Evolutionary conservation across 129 eudicot genomes (phyloP), one percentile per base, ranked within the genome.

Genomic region (Gnaphalium uliginosum): DNA sequence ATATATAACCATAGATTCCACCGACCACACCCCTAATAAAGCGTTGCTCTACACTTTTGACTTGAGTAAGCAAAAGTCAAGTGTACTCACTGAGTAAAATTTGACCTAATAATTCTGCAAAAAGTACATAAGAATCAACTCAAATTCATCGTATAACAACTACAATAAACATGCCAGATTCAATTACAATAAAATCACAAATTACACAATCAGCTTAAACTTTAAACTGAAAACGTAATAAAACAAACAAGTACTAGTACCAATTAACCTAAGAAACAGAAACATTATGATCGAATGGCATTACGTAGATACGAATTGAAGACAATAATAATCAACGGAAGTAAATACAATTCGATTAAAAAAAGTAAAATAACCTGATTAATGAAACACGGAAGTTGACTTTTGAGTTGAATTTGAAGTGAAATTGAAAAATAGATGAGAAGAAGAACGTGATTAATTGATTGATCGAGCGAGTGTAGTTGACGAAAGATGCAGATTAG

Each of bases 401-500:
- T 78, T 59, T 21, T 11, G 37, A 69, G 71, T 60, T 60, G 71
- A 76, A 76, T 76, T 67, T 23, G 33, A 56, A 46, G 17, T 24
- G 9, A 60, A 51, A 80, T 54, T 59, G 76, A 69, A 46, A 39
- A 35, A 30, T 23, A 9, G 81, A 75, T 81, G 68, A 81, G 76
- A 68, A 26, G 39, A 51, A 60, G 59, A 74, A 60, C 33, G 32
- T 68, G 82, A 78, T 79, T 39, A 63, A 71, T 73, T 35, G 82
- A 76, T 69, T 48, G 84, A 82, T 79, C 83, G 67, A 63, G 24
- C 22, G 65, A 76, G 29, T 19, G 74, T 66, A 30, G 77, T 50
- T 67, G 41, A 74, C 43, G 72, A 72, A 78, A 64, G 66, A 53
- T 46, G 53, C 53, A 60, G 62, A 82, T 88, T 83, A 82, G 93